Evolutionary conservation across 2,329 filamentous ascomycete species (phyloP).

Genomic region (Chaetomiaceae sp.): DNA sequence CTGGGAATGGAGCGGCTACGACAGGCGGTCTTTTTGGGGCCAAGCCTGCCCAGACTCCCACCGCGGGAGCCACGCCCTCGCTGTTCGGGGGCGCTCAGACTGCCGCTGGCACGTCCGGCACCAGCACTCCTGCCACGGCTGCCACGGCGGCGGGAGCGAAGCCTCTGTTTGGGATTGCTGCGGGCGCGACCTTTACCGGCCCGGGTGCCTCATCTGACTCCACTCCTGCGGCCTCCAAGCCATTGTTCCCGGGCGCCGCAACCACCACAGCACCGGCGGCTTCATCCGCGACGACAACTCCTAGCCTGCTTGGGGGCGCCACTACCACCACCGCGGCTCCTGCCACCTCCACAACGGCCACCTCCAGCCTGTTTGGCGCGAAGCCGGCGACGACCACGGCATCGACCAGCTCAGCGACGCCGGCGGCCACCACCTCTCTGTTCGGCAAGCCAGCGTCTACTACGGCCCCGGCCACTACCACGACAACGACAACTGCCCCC

Average conservation of each 20-base stretch:
- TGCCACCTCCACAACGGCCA: constrained; percentile 4
- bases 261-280: constrained; percentile 28
- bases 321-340: constrained; percentile 18
- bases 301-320: constrained; percentile 13
- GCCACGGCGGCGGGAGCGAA: constrained; percentile 9
- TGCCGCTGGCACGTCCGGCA: constrained; percentile 16
- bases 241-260: constrained; percentile 22
- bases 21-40: constrained; percentile 28
- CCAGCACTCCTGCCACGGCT: constrained; percentile 10
- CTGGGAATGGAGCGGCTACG: background rate
- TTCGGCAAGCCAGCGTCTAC: constrained; percentile 18
- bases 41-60: constrained; percentile 9
- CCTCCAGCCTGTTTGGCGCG: constrained; percentile 5
- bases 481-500: constrained; percentile 27
- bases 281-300: constrained; percentile 4
- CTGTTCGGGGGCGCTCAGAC: constrained; percentile 29
- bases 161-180: constrained; percentile 13
- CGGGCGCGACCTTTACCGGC: background rate
- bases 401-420: constrained; percentile 5
- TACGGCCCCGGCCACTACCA: constrained; percentile 28
- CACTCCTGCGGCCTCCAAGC: constrained; percentile 4
- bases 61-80: constrained; percentile 23
- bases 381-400: constrained; percentile 9
- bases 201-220: constrained; percentile 7
- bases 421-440: constrained; percentile 16